These are phyloP conservation scores for Exobasidium cylindrosporum DNA, from an alignment of 1,284 basidiomycete species.

Conservation along the genomic window DNA sequence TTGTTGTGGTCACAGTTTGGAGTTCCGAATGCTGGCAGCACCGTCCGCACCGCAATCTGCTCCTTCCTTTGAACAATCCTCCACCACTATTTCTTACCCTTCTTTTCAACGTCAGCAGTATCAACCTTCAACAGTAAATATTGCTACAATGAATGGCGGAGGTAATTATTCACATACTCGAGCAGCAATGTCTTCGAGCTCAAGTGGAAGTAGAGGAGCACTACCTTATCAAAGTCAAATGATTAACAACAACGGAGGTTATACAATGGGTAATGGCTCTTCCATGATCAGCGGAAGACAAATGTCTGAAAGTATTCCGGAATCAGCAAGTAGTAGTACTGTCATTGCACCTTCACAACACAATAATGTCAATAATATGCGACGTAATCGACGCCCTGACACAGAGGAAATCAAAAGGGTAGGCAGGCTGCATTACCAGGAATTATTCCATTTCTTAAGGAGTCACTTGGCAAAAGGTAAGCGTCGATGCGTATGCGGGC, in stretches of 20 bases:
- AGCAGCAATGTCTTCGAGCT: neutral
- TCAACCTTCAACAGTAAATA: neutral
- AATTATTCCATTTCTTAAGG: slow-evolving; percentile 48
- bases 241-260: too few species aligned
- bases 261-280: neutral
- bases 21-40: neutral
- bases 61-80: neutral
- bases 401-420: slow-evolving; percentile 43
- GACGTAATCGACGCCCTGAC: slow-evolving; percentile 21
- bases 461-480: slow-evolving; percentile 41
- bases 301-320: neutral
- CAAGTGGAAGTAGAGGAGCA: neutral
- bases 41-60: neutral
- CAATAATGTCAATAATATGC: neutral
- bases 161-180: neutral
- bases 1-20: too few species aligned
- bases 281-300: neutral
- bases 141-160: neutral
- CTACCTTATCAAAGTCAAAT: neutral
- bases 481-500: too few species aligned
- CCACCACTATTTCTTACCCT: neutral
- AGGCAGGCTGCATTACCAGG: slow-evolving; percentile 46
- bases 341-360: neutral
- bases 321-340: neutral
- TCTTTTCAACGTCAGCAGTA: neutral